Evolutionary conservation across 202 grass and related monocot species (phyloP), one percentile per base, ranked within the genome.

Genomic region (Carex sylvatica): DNA sequence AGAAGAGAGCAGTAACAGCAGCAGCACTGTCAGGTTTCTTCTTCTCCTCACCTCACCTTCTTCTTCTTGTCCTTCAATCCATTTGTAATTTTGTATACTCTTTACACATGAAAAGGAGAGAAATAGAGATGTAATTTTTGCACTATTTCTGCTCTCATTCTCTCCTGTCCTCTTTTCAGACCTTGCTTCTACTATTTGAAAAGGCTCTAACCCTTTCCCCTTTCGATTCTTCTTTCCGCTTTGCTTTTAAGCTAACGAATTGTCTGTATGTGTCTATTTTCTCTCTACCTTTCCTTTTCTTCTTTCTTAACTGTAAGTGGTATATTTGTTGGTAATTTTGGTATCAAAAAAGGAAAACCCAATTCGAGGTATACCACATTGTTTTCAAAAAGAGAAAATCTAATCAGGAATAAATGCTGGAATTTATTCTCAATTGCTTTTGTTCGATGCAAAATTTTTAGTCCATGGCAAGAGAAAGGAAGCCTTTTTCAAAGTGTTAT

Each of bases 391-490:
- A 77, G 28, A 77, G 73, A 77, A 77, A 77, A 59, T 28, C 73
- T 16, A 77, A 80, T 80, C 7, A 33, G 47, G 65, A 7, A 82
- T 44, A 69, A 70, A 82, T 82, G 63, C 42, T 69, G 28, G 63
- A 63, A 66, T 38, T 82, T 69, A 54, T 82, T 69, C 80, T 55
- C 63, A 54, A 22, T 67, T 33, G 80, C 80, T 82, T 69, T 82
- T 69, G 44, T 82, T 69, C 7, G 9, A 82, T 70, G 80, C 63
- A 53, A 69, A 74, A 11, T 5, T 33, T n/a, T 15, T 22, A 18
- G 38, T 47, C 9, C 10, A 0, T 12, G 46, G 46, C 46, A 10
- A 49, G 46, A 49, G 12, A 49, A 49, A 40, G 36, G 36, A 40
- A 12, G 46, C 10, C 46, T 12, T 49, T 49, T 12, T 49, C 46